phyloP scores from a whole-genome alignment of 495 filamentous ascomycete genomes.

The Glonium stellatum region DNA sequence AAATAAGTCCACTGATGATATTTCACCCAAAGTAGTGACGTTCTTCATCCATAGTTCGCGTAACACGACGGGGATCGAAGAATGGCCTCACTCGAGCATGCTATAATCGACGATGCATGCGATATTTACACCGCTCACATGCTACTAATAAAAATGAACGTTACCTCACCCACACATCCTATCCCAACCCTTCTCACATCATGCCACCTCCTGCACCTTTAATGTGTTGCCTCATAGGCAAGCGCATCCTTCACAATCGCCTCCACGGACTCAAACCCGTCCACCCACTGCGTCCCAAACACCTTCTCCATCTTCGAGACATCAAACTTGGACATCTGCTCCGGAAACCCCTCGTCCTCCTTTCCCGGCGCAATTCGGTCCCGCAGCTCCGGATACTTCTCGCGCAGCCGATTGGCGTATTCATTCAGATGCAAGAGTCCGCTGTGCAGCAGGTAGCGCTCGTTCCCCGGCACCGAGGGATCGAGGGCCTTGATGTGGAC shows the following conservation, averaged over 20 bases:
- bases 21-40: too few relatives aligned
- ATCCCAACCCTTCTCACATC: too few relatives aligned
- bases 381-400: neutral
- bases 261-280: constrained; percentile 1
- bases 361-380: neutral
- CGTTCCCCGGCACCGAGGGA: neutral
- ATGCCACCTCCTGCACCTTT: too few relatives aligned
- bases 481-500: neutral
- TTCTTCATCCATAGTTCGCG: too few relatives aligned
- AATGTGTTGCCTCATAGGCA: too few relatives aligned
- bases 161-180: too few relatives aligned
- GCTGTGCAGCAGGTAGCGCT: neutral
- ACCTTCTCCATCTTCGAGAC: neutral
- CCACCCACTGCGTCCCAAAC: constrained; percentile 4
- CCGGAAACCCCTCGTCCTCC: neutral
- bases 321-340: neutral
- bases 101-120: too few relatives aligned
- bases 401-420: neutral
- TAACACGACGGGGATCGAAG: too few relatives aligned
- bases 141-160: too few relatives aligned
- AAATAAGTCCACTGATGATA: too few relatives aligned
- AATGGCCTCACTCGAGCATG: too few relatives aligned
- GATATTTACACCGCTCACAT: too few relatives aligned
- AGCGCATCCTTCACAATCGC: neutral
- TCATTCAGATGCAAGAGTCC: neutral